phyloP scores from a whole-genome alignment of 129 eudicot species.

The Apium graveolens region DNA sequence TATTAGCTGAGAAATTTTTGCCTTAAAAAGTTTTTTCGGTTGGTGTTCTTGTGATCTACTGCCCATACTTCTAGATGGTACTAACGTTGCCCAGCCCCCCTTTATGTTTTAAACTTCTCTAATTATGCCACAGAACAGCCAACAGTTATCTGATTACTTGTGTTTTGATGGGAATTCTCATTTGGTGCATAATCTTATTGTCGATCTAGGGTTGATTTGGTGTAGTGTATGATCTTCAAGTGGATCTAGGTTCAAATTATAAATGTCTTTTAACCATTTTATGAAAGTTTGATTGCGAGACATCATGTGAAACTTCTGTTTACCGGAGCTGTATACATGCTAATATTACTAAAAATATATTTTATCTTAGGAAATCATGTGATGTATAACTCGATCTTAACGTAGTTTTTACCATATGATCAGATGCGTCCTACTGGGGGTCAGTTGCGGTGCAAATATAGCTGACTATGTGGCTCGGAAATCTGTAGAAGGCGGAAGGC shows the following conservation, averaged over 20 bases:
- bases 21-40: neutral
- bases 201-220: neutral
- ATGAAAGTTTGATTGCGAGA: neutral
- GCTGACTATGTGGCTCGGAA: constrained; percentile 80
- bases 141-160: neutral
- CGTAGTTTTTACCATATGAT: neutral
- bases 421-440: constrained; percentile 93
- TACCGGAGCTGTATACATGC: neutral
- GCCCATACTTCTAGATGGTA: neutral
- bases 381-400: neutral
- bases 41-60: neutral
- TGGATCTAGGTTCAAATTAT: neutral
- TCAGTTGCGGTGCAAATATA: constrained; percentile 90
- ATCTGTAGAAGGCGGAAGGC: constrained; percentile 70
- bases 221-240: neutral
- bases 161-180: neutral
- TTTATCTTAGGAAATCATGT: neutral
- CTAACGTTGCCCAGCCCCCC: neutral
- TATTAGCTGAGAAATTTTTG: neutral
- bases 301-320: neutral
- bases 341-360: neutral
- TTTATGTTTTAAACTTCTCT: neutral
- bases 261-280: neutral
- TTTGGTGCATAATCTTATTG: neutral
- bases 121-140: neutral